Evolutionary conservation across 2,329 filamentous ascomycete species (phyloP).

Genomic region (Thielaviopsis musarum): DNA sequence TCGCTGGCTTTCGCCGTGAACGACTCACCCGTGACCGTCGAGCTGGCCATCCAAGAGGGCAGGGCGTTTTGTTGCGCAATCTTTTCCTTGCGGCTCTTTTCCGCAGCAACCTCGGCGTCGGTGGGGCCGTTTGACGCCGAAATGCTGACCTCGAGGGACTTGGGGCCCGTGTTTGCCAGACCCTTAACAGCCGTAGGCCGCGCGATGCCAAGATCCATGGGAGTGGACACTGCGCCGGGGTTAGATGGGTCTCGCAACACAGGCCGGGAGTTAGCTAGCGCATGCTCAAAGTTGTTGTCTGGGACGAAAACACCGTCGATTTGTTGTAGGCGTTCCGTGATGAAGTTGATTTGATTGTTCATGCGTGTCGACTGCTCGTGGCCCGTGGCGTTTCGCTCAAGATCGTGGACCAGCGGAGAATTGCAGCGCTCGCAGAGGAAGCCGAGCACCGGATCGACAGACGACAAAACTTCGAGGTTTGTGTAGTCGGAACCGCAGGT

Average conservation of each 20-base stretch:
- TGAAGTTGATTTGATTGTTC: slow-evolving; percentile 65
- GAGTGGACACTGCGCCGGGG: slow-evolving; percentile 42
- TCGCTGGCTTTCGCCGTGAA: slow-evolving; percentile 26
- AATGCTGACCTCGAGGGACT: slow-evolving; percentile 53
- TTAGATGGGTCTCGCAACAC: slow-evolving; percentile 51
- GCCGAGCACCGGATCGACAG: slow-evolving; percentile 37
- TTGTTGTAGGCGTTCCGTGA: slow-evolving; percentile 57
- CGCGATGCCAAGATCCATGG: slow-evolving; percentile 34
- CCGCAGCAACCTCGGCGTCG: slow-evolving; percentile 48
- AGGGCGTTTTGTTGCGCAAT: slow-evolving; percentile 52
- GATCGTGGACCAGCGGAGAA: slow-evolving; percentile 44
- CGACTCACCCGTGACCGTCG: slow-evolving; percentile 48
- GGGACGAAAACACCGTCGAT: slow-evolving; percentile 63
- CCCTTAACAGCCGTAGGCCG: slow-evolving; percentile 55
- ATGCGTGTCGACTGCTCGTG: slow-evolving; percentile 57
- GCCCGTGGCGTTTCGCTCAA: slow-evolving; percentile 50
- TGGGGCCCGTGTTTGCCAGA: slow-evolving; percentile 46
- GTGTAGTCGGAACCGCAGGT: slow-evolving; percentile 78
- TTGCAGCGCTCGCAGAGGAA: slow-evolving; percentile 76
- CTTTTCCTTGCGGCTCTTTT: slow-evolving; percentile 47
- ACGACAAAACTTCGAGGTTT: slow-evolving; percentile 73
- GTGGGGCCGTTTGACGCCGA: slow-evolving; percentile 48
- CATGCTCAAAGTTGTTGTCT: slow-evolving; percentile 56
- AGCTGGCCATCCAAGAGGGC: slow-evolving; percentile 55
- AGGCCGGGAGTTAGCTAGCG: slow-evolving; percentile 43